Conservation (phyloP, 257 asterid species). For the Plantago elongata region DNA sequence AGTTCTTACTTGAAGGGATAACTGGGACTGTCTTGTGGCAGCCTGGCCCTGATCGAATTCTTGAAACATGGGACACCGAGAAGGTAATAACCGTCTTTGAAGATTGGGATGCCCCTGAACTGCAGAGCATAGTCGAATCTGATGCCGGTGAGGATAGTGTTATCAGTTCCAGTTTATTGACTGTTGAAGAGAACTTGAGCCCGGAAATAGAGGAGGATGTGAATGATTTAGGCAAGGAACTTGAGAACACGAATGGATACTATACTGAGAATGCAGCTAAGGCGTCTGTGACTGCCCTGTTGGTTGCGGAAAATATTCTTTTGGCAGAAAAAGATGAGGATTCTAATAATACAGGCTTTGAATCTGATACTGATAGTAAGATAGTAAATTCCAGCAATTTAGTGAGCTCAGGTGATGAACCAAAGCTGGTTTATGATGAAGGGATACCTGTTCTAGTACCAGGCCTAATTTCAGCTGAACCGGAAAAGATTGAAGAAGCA, state of each 20-base stretch:
- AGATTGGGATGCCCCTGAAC: constrained; percentile 64
- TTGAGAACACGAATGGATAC: background rate
- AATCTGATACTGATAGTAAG: background rate
- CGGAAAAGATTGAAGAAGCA: constrained; percentile 28
- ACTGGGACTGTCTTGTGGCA: constrained; percentile 58
- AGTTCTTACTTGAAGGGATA: constrained; percentile 50
- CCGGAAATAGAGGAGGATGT: constrained; percentile 15
- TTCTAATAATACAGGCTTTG: background rate
- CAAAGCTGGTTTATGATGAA: constrained; percentile 20
- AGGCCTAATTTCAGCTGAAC: constrained; percentile 36
- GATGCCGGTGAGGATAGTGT: constrained; percentile 20
- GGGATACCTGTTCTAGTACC: constrained; percentile 53
- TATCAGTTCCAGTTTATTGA: constrained; percentile 16
- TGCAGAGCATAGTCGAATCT: constrained; percentile 38
- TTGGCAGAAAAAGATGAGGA: constrained; percentile 21
- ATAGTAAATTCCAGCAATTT: background rate
- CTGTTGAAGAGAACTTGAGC: constrained; percentile 26
- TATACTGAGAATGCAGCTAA: background rate
- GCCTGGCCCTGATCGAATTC: constrained; percentile 70
- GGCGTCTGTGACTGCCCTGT: background rate
- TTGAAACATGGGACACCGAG: constrained; percentile 52
- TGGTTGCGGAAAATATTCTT: constrained; percentile 22
- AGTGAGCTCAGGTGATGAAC: constrained; percentile 20
- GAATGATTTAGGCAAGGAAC: constrained; percentile 1
- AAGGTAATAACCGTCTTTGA: constrained; percentile 50